These are phyloP conservation scores for Clonostachys byssicola DNA, from an alignment of 2,329 filamentous ascomycete species.

Conservation along the genomic window DNA sequence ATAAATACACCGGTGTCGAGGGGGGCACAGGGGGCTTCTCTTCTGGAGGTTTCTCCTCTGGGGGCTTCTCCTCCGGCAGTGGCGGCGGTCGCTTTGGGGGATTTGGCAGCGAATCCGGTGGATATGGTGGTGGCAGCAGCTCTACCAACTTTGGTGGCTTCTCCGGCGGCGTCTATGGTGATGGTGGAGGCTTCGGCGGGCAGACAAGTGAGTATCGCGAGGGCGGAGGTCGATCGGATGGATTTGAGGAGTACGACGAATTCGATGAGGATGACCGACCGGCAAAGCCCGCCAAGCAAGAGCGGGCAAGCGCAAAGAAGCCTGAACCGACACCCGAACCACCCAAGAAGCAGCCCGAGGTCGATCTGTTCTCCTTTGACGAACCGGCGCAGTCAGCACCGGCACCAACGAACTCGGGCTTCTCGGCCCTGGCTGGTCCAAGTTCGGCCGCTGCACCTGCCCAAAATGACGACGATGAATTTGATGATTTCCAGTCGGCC, in stretches of 20 bases:
- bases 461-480: conserved; percentile 79
- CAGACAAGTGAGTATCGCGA: conserved; percentile 67
- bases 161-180: conserved; percentile 80
- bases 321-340: conserved; percentile 50
- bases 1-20: conserved; percentile 94
- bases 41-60: conserved; percentile 31
- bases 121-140: conserved; percentile 52
- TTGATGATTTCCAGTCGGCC: conserved; percentile 96
- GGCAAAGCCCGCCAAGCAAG: conserved; percentile 33
- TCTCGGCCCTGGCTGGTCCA: conserved; percentile 35
- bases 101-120: conserved; percentile 83
- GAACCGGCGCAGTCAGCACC: conserved; percentile 55
- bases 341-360: conserved; percentile 82
- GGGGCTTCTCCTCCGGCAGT: conserved; percentile 46
- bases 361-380: conserved; percentile 91
- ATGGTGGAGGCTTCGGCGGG: conserved; percentile 89
- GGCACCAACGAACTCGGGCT: conserved; percentile 35
- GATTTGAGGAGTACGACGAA: conserved; percentile 97
- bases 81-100: conserved; percentile 70
- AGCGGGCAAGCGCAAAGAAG: conserved; percentile 28
- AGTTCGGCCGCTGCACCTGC: conserved; percentile 21
- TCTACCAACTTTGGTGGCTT: conserved; percentile 50
- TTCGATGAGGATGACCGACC: conserved; percentile 70
- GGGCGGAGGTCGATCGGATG: conserved; percentile 56
- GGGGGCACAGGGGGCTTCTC: conserved; percentile 54